These are phyloP conservation scores for Akanthomyces uredinophilus DNA, from an alignment of 2,329 filamentous ascomycete species.

Conservation along the genomic window DNA sequence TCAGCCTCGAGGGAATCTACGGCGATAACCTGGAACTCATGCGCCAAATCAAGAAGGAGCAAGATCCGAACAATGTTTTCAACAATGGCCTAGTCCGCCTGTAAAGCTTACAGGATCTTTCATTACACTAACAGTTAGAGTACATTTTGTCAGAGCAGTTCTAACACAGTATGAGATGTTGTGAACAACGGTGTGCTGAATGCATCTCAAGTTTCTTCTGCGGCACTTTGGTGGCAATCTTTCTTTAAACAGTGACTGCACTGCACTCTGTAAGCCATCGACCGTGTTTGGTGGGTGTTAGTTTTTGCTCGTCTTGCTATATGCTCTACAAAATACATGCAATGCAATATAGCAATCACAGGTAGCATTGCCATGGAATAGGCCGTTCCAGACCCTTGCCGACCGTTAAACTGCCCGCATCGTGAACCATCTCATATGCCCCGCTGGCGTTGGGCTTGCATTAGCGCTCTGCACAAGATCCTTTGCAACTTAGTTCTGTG, in stretches of 20 bases:
- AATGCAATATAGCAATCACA: not conserved
- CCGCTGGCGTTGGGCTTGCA: slow-evolving; percentile 1
- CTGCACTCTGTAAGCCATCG: not conserved
- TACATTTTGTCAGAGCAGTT: too few relatives aligned
- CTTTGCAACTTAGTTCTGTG: not conserved
- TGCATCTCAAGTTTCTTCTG: too few relatives aligned
- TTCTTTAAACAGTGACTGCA: too few relatives aligned
- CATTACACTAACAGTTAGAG: too few relatives aligned
- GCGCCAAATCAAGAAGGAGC: slow-evolving; percentile 23
- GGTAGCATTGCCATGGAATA: not conserved
- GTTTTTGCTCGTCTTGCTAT: not conserved
- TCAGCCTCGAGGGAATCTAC: slow-evolving; percentile 26
- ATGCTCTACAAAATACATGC: not conserved
- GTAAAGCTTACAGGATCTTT: not conserved
- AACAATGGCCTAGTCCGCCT: slow-evolving; percentile 16
- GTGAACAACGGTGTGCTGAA: too few relatives aligned
- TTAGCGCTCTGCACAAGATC: not conserved
- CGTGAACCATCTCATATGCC: not conserved
- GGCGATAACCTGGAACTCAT: slow-evolving; percentile 26
- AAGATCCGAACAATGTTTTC: slow-evolving; percentile 33
- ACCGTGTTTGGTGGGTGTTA: not conserved
- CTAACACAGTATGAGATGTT: too few relatives aligned
- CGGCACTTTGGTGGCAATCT: too few relatives aligned
- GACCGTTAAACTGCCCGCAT: not conserved
- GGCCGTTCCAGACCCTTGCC: slow-evolving; percentile 1